Conservation (phyloP, 2,329 filamentous ascomycete genomes). For the Stachybotrys echinatus region DNA sequence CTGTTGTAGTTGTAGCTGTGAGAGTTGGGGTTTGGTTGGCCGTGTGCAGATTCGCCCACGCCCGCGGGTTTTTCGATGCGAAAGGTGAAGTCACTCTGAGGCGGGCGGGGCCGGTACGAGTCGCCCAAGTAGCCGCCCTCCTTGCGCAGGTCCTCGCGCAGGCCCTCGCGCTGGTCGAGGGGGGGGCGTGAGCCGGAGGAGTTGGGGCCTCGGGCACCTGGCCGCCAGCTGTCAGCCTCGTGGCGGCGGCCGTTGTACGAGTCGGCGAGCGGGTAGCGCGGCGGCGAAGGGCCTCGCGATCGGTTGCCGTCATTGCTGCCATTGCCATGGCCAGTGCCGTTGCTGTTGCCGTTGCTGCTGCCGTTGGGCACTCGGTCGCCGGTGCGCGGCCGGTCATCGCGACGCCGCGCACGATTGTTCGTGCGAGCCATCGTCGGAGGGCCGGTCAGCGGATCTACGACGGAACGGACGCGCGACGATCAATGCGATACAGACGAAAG, state of each 20-base stretch:
- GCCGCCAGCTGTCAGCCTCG: conserved; percentile 23
- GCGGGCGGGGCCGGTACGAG: conserved; percentile 24
- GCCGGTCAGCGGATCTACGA: neutral
- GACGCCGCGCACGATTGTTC: neutral
- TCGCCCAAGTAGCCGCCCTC: no score
- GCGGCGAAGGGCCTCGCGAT: conserved; percentile 10
- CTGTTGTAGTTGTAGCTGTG: conserved; percentile 13
- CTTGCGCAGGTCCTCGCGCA: no score
- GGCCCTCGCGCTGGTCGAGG: no score
- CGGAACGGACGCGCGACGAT: no score
- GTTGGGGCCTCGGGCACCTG: conserved; percentile 13
- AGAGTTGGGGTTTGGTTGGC: no score
- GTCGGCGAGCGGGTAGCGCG: conserved; percentile 4
- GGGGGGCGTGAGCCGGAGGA: conserved; percentile 12
- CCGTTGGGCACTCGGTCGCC: conserved; percentile 10
- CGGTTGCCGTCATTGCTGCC: conserved; percentile 5
- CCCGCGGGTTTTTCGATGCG: conserved; percentile 46
- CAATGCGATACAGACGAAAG: no score
- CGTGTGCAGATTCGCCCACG: conserved; percentile 28
- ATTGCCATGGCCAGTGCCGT: conserved; percentile 11
- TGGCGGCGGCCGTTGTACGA: conserved; percentile 10
- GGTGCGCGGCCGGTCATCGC: conserved; percentile 7
- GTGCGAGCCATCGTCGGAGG: neutral
- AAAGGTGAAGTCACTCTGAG: conserved; percentile 51
- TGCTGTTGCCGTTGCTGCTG: conserved; percentile 3